These are phyloP conservation scores for Irpex rosettiformis DNA, from an alignment of 1,284 basidiomycete genomes.

Conservation along the genomic window DNA sequence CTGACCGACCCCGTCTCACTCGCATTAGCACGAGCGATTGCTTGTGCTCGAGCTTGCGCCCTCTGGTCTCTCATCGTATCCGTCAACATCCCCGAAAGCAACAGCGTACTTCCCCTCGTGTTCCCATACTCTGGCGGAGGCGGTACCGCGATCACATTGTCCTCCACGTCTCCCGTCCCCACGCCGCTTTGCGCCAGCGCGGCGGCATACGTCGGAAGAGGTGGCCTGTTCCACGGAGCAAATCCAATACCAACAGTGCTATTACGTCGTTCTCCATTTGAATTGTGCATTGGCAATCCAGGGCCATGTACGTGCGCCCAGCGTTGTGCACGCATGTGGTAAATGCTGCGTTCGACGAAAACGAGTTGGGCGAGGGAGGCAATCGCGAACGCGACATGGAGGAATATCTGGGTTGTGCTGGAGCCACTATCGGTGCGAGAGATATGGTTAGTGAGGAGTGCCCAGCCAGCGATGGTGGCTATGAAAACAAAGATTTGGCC, in stretches of 20 bases:
- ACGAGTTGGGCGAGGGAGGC: slow-evolving; percentile 47
- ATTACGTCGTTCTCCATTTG: slow-evolving; percentile 19
- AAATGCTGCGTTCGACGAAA: slow-evolving; percentile 62
- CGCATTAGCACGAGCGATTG: slow-evolving; percentile 8
- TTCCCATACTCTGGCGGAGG: slow-evolving; percentile 73
- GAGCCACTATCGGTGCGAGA: slow-evolving; percentile 15
- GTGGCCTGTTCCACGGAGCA: slow-evolving; percentile 68
- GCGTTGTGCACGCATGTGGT: slow-evolving; percentile 59
- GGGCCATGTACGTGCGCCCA: slow-evolving; percentile 58
- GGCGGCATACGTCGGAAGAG: slow-evolving; percentile 68
- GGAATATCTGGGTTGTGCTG: slow-evolving; percentile 41
- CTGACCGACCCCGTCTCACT: slow-evolving; percentile 15
- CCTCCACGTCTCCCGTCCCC: slow-evolving; percentile 74
- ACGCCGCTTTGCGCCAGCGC: slow-evolving; percentile 62
- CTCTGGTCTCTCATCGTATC: slow-evolving; percentile 44
- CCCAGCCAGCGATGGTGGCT: slow-evolving; percentile 58
- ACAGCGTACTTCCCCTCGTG: slow-evolving; percentile 61
- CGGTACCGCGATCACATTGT: slow-evolving; percentile 57
- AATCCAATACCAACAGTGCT: slow-evolving; percentile 37
- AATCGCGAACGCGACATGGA: slow-evolving; percentile 57
- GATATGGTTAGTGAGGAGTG: slow-evolving; percentile 35
- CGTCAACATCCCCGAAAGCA: slow-evolving; percentile 52
- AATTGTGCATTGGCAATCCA: slow-evolving; percentile 46
- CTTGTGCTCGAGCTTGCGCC: slow-evolving; percentile 15
- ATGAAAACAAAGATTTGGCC: slow-evolving; percentile 40